These are phyloP conservation scores for Cynara cardunculus DNA, from an alignment of 129 eudicot genomes.

Conservation along the genomic window DNA sequence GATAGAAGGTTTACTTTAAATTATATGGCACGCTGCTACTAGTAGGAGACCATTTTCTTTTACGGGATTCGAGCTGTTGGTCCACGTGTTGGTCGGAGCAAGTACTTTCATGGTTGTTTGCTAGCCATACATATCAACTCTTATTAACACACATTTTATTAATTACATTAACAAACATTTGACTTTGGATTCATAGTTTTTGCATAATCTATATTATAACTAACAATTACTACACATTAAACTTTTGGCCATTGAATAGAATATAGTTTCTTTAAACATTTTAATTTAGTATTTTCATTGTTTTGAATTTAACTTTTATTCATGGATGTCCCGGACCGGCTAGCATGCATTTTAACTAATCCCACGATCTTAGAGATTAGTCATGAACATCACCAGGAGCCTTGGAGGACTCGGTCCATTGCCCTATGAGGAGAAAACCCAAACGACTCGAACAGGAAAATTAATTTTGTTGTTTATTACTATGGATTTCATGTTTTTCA, in stretches of 20 bases:
- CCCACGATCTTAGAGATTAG: too few species aligned
- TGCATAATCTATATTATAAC: background rate
- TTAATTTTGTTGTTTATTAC: too few species aligned
- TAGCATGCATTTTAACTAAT: too few species aligned
- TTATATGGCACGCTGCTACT: background rate
- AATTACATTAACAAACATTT: background rate
- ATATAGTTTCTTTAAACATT: background rate
- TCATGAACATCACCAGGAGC: too few species aligned
- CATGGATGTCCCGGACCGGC: background rate
- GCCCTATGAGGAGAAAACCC: too few species aligned
- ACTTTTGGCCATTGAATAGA: background rate
- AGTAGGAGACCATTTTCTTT: constrained; percentile 11
- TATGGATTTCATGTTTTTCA: too few species aligned
- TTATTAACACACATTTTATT: constrained; percentile 8
- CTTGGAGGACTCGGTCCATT: too few species aligned
- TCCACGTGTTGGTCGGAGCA: constrained; percentile 48
- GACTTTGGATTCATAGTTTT: background rate
- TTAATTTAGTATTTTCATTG: background rate
- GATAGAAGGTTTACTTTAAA: constrained; percentile 7
- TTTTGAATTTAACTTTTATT: background rate
- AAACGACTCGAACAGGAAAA: too few species aligned
- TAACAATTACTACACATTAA: too few species aligned
- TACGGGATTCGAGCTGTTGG: constrained; percentile 31
- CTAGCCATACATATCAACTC: constrained; percentile 27
- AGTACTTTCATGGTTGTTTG: constrained; percentile 15